Evolutionary conservation across 106 monocot genomes (phyloP), one percentile per base, ranked within the genome.

Genomic region (Posidonia australis): DNA sequence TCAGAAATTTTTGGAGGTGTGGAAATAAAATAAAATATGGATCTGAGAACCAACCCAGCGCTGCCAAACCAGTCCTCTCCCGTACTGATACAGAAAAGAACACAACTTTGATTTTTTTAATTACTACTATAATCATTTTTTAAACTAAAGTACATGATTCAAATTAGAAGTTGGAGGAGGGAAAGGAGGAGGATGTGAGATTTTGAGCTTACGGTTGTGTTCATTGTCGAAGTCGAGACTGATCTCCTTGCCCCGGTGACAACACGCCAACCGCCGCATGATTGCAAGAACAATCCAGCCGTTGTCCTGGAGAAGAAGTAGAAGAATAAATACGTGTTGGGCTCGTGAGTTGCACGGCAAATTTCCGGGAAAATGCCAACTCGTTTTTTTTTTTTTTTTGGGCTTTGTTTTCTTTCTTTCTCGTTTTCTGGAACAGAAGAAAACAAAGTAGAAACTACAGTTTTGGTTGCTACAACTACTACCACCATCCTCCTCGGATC

Each of bases 221-320:
- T 24, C 63, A 3, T 70, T 54, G 62, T 76, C 69, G 54, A 76
- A 76, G 56, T 76, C 69, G 54, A 70, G 20, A 47, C 76, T 70
- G 21, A 57, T 56, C 55, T 57, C 69, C 32, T 59, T 54, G 63
- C 25, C 56, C 43, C 69, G 69, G 42, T 64, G 53, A 25, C 69
- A 76, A 69, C 76, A 76, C 29, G 43, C 27, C 23, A 69, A 48
- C 9, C 54, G 18, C 69, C 63, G 51, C 76, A 69, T 69, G 26
- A 47, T 24, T 7, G 36, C 36, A 7, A 36, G 5, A 7, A 36
- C 36, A 36, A 36, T 36, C 36, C 36, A 36, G 7, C 36, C 2
- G 36, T 36, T 48, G 62, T 41, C 7, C 19, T 44, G 62, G 32
- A 31, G 6, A 0, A 23, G 42, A 6, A 63, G 63, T 44, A 63